Base-by-base conservation (phyloP, 2,329 filamentous ascomycete species). In the Ceratocystis papillata region DNA sequence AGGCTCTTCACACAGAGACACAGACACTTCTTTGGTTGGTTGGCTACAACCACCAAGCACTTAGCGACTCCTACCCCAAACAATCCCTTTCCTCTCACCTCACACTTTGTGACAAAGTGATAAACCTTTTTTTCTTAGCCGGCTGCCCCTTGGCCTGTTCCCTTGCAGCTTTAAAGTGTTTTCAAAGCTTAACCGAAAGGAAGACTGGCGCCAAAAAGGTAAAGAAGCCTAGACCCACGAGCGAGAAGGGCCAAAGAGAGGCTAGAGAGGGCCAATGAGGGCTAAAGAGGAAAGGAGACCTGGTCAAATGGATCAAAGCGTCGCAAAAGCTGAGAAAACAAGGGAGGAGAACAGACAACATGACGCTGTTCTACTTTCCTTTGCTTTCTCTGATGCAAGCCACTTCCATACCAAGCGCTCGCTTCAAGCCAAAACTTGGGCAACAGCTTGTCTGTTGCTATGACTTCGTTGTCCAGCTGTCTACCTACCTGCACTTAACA, bases 151-250 rank as follows among this genome's bases (percentile, higher is more conserved):
- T 25, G 20, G 37, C 37, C 37, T n/a, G 30, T 59, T 59, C 55
- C 28, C 55, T 59, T 59, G 55, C 17, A 59, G 55, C 12, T 6
- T 59, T 59, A 59, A 59, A 59, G 55, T 59, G 28, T 59, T 59
- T 59, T n/a, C 22, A 59, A 33, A 59, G 55, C 55, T 59, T 59
- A 59, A 59, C 55, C 55, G 55, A 59, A 59, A 33, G 55, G 30
- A 59, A 59, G 17, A 59, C 55, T 6, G 33, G 30, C 55, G 55
- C 28, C 28, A 59, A 33, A n/a, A 22, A 33, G 55, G 17, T 59
- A n/a, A 30, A 59, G 55, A 53, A 53, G 48, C 48, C 48, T n/a
- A 53, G 48, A 28, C 55, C 28, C 10, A 41, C 37, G 37, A 41
- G 37, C 37, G 37, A 41, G 37, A 41, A 41, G 12, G 37, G 37